Conservation (phyloP, 371 early-diverging fungal species). For the Enteropsectra breve region DNA sequence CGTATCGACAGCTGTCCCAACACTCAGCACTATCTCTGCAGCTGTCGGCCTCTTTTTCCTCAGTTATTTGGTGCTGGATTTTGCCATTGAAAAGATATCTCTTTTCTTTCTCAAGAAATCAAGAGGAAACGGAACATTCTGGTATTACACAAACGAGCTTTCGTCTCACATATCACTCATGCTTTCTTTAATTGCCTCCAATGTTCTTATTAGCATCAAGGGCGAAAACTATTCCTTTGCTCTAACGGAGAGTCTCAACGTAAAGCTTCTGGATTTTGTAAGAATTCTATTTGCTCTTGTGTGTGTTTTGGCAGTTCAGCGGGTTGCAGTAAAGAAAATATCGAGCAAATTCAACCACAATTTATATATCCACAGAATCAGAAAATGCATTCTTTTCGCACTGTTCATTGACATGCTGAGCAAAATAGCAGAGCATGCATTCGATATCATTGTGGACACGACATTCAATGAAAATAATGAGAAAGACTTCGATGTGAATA, state of each 20-base stretch:
- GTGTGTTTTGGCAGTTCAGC: slow-evolving; percentile 21
- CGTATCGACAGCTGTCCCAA: background rate
- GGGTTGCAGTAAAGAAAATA: slow-evolving; percentile 38
- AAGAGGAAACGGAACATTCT: slow-evolving; percentile 11
- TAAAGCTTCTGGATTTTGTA: slow-evolving; percentile 25
- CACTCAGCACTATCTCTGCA: background rate
- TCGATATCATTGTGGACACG: slow-evolving; percentile 26
- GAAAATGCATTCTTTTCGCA: slow-evolving; percentile 47
- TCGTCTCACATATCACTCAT: slow-evolving; percentile 33
- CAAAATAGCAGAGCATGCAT: slow-evolving; percentile 1
- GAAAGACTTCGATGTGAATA: slow-evolving; percentile 1
- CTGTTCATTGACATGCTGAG: slow-evolving; percentile 39
- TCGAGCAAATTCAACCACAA: slow-evolving; percentile 56
- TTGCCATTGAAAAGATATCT: slow-evolving; percentile 3
- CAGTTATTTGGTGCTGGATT: slow-evolving; percentile 1
- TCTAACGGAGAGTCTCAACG: slow-evolving; percentile 15
- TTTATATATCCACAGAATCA: slow-evolving; percentile 53
- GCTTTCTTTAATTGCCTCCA: background rate
- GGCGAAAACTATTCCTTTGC: slow-evolving; percentile 12
- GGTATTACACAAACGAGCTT: slow-evolving; percentile 42
- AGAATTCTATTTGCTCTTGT: background rate
- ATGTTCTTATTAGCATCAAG: slow-evolving; percentile 1
- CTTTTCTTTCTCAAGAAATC: slow-evolving; percentile 21
- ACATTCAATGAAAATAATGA: no score
- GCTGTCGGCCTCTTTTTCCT: background rate